Percentiles rank a stretch among this genome's conserved stretches.
Evolutionary conservation across 169 alveolate species (phyloP).

Genomic region (Theileria annulata): DNA sequence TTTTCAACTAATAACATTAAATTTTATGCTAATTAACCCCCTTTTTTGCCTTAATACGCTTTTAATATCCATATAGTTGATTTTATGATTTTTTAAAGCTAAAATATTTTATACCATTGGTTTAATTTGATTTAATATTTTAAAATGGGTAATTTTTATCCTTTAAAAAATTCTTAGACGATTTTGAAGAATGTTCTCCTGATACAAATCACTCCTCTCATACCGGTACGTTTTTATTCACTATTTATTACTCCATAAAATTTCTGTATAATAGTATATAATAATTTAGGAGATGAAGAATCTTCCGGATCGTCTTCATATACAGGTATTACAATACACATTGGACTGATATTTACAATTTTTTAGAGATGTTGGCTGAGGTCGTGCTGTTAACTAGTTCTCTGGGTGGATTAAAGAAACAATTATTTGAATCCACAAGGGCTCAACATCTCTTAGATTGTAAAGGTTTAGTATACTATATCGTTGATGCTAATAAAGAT

Average conservation of each 20-base stretch:
- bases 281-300: no score
- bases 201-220: background rate
- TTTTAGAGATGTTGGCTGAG: conserved; percentile 67
- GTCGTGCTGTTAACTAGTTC: conserved; percentile 82
- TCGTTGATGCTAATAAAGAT: conserved; percentile 84
- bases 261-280: no score
- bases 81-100: background rate
- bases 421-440: conserved; percentile 80
- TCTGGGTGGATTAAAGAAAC: conserved; percentile 79
- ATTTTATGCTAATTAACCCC: no score
- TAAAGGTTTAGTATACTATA: conserved; percentile 83
- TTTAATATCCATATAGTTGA: no score
- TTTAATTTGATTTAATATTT: background rate
- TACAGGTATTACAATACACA: no score
- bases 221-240: background rate
- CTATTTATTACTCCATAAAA: no score
- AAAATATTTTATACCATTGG: no score
- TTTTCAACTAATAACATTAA: no score
- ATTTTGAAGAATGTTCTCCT: background rate
- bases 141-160: background rate
- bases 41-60: no score
- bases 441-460: conserved; percentile 82
- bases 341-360: no score
- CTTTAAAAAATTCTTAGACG: background rate
- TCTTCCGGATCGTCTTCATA: no score